Percentiles rank a stretch among this genome's conserved stretches.
phyloP scores from a whole-genome alignment of 306 rosid genomes.

The Corylus heterophylla region DNA sequence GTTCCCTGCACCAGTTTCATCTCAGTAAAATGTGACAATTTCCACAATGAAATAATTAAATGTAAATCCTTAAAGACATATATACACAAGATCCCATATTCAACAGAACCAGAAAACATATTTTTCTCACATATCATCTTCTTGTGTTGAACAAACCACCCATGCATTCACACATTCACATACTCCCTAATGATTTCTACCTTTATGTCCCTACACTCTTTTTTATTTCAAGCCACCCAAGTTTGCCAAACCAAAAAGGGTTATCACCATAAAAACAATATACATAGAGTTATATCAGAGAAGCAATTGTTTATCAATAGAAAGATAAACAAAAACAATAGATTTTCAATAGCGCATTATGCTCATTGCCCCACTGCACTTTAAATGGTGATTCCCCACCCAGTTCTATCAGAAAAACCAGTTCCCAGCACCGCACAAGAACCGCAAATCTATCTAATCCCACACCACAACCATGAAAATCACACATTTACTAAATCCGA shows the following conservation, averaged over 20 bases:
- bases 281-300: background rate
- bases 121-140: background rate
- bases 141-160: background rate
- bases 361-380: background rate
- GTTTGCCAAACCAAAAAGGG: background rate
- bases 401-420: background rate
- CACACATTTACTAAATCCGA: background rate
- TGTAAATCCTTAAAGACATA: background rate
- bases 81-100: background rate
- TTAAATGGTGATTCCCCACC: background rate
- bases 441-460: background rate
- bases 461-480: background rate
- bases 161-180: background rate
- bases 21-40: slow-evolving; percentile 26
- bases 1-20: slow-evolving; percentile 55
- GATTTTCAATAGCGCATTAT: background rate
- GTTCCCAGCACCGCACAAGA: background rate
- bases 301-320: background rate
- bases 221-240: slow-evolving; percentile 3
- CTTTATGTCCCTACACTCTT: background rate
- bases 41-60: background rate
- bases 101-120: background rate
- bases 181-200: background rate
- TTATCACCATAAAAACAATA: background rate
- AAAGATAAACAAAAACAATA: background rate